A percentile compares a stretch with the other conserved stretches of the same genome.
Evolutionary conservation across 495 filamentous ascomycete genomes (phyloP).

Genomic region (Neurospora africana): DNA sequence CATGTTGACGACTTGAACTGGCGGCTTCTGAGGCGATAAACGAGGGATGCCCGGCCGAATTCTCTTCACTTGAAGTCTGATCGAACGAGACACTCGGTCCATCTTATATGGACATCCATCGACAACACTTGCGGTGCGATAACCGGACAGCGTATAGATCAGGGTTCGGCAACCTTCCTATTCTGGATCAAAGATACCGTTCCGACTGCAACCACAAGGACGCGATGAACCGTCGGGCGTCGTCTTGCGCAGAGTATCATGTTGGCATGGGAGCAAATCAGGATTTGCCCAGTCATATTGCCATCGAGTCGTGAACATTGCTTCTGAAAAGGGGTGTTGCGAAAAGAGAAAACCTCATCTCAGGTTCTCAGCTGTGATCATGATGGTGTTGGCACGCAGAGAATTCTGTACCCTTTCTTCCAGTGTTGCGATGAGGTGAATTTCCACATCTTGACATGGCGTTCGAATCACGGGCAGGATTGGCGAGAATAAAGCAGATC

Average conservation of each 20-base stretch:
- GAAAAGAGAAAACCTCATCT: neutral
- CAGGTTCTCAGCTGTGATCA: neutral
- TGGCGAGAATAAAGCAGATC: neutral
- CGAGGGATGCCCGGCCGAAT: neutral
- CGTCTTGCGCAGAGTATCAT: neutral
- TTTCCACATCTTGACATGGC: neutral
- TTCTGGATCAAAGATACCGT: neutral
- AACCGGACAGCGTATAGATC: neutral
- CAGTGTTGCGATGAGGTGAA: neutral
- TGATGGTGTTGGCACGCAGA: neutral
- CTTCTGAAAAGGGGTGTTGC: neutral
- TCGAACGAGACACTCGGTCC: neutral
- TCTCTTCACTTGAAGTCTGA: neutral
- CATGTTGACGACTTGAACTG: neutral
- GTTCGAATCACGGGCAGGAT: neutral
- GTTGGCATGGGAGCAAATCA: neutral
- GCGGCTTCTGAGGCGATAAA: neutral
- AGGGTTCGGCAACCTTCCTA: neutral
- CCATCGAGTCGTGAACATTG: neutral
- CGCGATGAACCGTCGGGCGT: neutral
- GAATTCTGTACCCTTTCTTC: neutral
- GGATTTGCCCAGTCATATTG: neutral
- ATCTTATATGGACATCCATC: neutral
- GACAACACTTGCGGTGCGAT: neutral
- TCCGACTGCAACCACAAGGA: neutral